Conservation (phyloP, 225 moss, liverwort and hornwort species). For the Ulota crispa region DNA sequence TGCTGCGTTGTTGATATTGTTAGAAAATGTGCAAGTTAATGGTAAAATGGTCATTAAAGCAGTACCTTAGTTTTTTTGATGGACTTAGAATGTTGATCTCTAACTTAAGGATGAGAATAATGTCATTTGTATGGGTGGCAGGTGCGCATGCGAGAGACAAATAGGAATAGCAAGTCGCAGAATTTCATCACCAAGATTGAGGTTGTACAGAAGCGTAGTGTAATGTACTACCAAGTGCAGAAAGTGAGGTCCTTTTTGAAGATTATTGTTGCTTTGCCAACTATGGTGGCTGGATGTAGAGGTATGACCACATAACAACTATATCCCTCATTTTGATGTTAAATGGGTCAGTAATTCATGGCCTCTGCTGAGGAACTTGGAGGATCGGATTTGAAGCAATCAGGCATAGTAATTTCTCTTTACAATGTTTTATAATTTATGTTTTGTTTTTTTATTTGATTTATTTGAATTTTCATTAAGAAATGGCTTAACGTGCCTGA, state of each 20-base stretch:
- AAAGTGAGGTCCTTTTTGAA: slow-evolving; percentile 78
- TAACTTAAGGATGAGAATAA: neutral
- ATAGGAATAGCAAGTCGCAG: slow-evolving; percentile 71
- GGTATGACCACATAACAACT: slow-evolving; percentile 37
- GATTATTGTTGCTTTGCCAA: slow-evolving; percentile 82
- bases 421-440: neutral
- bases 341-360: neutral
- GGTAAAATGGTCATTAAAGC: neutral
- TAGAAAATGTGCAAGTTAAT: neutral
- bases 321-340: neutral
- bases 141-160: slow-evolving; percentile 80
- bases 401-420: neutral
- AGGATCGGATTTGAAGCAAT: slow-evolving; percentile 10
- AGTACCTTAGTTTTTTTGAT: neutral
- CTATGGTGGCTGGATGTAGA: slow-evolving; percentile 93
- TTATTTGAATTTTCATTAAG: neutral
- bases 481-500: neutral
- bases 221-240: slow-evolving; percentile 90
- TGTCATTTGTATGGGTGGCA: slow-evolving; percentile 31
- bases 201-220: slow-evolving; percentile 84
- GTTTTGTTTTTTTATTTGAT: neutral
- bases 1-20: neutral
- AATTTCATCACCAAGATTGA: slow-evolving; percentile 80
- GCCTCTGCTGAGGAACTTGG: neutral
- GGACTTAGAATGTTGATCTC: neutral